Evolutionary conservation across 177 flowering plant genomes (phyloP), one percentile per base, ranked within the genome.

Genomic region (Telopea speciosissima): DNA sequence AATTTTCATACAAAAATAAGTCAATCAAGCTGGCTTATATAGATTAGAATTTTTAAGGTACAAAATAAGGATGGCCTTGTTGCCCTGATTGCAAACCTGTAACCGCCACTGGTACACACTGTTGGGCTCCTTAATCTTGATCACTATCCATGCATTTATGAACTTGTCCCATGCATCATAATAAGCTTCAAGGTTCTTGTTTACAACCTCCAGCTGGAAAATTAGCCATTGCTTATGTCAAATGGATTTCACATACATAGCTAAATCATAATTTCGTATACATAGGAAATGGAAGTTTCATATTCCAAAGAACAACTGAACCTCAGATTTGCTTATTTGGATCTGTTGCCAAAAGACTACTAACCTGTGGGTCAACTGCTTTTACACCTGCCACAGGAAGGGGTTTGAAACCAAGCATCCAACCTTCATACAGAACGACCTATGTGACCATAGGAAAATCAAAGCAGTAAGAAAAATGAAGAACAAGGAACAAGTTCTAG

Each of bases 321-420:
- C 54, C 19, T 45, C 19, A 16, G 17, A 45, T 45, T 45, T 11
- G 54, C 19, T 44, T 1, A 45, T 45, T 45, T 45, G 19, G 19
- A 13, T 45, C 16, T 9, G 4, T 45, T 45, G 13, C 58, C 36
- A 8, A 24, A 26, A 26, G 67, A 65, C 67, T 8, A 40, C 78
- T 58, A 79, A 95, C 99, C 96, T 95, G 98, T 68, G 97, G 97
- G 77, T 96, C 97, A 75, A 93, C 88, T 40, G 88, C 91, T 84
- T 80, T 85, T 59, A 91, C 92, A 23, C 72, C 81, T 68, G 90
- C 91, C 66, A 54, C 54, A 31, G 96, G 92, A 72, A 88, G 68
- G 14, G 98, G 98, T 71, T 90, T 93, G 78, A 96, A 96, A 70
- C 99, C 99, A 79, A 96, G 98, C 99, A 96, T 96, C 99, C 99